phyloP scores from a whole-genome alignment of 73 alveolate species.

The Paramecium primaurelia region DNA sequence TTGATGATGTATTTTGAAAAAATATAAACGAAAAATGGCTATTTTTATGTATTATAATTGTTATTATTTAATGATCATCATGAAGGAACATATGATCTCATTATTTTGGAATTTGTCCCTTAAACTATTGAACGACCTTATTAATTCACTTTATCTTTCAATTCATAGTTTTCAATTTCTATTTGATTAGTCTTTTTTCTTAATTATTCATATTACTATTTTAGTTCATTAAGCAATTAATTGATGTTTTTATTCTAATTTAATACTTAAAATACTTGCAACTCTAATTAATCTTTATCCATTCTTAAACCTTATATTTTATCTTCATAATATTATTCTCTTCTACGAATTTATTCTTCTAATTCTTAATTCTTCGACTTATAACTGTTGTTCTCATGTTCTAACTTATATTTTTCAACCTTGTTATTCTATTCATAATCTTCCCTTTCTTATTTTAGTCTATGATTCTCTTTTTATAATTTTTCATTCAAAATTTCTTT shows the following conservation, averaged over 20 bases:
- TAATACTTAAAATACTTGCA: neutral
- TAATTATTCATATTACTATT: constrained; percentile 7
- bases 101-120: neutral
- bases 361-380: neutral
- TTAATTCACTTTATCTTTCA: neutral
- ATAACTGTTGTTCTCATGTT: neutral
- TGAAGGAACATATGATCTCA: neutral
- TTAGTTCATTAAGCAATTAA: neutral
- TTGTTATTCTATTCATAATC: neutral
- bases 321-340: constrained; percentile 21
- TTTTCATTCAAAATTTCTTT: neutral
- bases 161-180: constrained; percentile 26
- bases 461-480: neutral
- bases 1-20: constrained; percentile 27
- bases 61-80: neutral
- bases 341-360: neutral
- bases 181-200: neutral
- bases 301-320: neutral
- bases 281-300: constrained; percentile 9
- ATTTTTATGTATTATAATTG: neutral
- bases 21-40: neutral
- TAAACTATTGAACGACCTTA: neutral
- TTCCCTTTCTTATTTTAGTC: neutral
- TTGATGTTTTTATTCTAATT: neutral
- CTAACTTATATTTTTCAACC: neutral